Base-by-base conservation (phyloP, 192 early-diverging fungal genomes). In the Umbelopsis sp. region DNA sequence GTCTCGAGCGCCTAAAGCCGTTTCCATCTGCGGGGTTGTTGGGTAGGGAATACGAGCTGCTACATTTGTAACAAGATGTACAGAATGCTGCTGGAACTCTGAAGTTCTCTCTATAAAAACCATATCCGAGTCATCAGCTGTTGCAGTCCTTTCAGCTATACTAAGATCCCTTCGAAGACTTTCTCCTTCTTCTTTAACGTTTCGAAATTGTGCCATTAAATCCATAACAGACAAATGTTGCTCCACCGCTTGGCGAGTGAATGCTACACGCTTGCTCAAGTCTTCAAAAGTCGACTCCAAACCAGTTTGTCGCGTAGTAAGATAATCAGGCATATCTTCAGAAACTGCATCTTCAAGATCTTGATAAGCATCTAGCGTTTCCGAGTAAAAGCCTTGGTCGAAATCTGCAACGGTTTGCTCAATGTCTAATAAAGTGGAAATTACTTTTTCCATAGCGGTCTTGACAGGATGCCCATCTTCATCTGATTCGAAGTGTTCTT, bases 311-410 rank as follows among this genome's bases (percentile, higher is more conserved):
- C 74, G 68, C 11, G 49, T 67, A 9, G 78, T 46, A 13, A 83
- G 52, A 68, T 76, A 72, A n/a, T 51, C 58, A 0, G 82, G 82
- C 35, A 83, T 30, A 23, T 76, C 71, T 13, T 69, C 22, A 13
- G 33, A 46, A n/a, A 77, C 72, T 30, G 58, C 30, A 46, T 83
- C 79, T 25, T 78, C 74, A 22, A 83, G 52, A 23, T 83, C 82
- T 55, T 83, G 80, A 45, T 74, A 81, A 15, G 68, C 27, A 48
- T 81, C 73, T 20, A 69, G 53, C 2, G 80, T 76, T 3, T 64
- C 65, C 23, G 76, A 70, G 46, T 78, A 81, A 22, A 67, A 67
- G 8, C 70, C 71, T 49, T 75, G 50, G 64, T 81, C 73, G 23
- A 71, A 83, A 27, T 72, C 65, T 8, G 33, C 30, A 8, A 74